phyloP scores from a whole-genome alignment of 2,329 filamentous ascomycete genomes.

The Penicillium sp. region DNA sequence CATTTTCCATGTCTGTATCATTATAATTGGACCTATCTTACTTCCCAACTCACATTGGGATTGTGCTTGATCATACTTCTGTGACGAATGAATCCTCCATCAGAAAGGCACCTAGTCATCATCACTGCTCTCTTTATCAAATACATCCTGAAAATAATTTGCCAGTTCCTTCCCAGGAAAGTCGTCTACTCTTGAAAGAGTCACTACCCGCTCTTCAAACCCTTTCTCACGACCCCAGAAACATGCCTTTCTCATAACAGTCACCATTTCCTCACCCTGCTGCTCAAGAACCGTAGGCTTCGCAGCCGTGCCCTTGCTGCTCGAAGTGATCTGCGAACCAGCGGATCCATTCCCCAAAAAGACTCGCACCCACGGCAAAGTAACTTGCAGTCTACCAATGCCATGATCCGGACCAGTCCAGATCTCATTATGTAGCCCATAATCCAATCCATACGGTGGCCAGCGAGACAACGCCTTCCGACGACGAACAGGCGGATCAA shows the following conservation, averaged over 20 bases:
- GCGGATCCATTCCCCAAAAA: slow-evolving; percentile 13
- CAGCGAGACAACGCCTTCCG: slow-evolving; percentile 40
- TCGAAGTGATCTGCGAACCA: not conserved
- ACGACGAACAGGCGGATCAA: slow-evolving; percentile 23
- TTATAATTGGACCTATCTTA: not conserved
- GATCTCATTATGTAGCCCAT: slow-evolving; percentile 23
- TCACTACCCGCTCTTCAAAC: slow-evolving; percentile 39
- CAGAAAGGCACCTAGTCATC: not conserved
- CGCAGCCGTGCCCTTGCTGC: not conserved
- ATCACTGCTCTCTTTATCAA: not conserved
- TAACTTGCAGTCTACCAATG: slow-evolving; percentile 27
- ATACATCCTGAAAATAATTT: not conserved
- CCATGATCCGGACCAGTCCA: slow-evolving; percentile 16
- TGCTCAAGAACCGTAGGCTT: slow-evolving; percentile 32
- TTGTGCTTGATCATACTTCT: too few relatives aligned
- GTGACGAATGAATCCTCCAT: too few relatives aligned
- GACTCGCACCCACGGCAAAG: slow-evolving; percentile 35
- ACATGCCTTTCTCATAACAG: slow-evolving; percentile 43
- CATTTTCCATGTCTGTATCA: not conserved
- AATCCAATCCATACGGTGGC: slow-evolving; percentile 41
- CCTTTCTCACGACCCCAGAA: slow-evolving; percentile 45
- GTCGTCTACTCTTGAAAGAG: slow-evolving; percentile 3
- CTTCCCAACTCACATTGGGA: too few relatives aligned
- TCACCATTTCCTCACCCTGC: slow-evolving; percentile 44
- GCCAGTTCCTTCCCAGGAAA: not conserved